Conservation (phyloP, 148 eudicot genomes). For the Agrostemma githago region DNA sequence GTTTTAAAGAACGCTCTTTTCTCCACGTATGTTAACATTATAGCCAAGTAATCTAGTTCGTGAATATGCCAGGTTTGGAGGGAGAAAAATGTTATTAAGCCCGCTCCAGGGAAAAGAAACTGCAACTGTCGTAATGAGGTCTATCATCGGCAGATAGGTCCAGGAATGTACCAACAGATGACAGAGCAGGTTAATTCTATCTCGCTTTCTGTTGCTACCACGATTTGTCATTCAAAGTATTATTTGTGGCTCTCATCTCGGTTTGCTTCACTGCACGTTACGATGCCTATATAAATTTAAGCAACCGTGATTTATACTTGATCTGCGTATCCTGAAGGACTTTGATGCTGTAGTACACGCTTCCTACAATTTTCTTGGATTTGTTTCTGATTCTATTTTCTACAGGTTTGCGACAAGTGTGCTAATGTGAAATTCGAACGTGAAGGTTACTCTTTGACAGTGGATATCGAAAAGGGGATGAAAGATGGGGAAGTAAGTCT, state of each 20-base stretch:
- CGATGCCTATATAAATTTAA: not conserved
- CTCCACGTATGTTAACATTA: not conserved
- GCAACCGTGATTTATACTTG: not conserved
- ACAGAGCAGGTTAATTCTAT: slow-evolving; percentile 70
- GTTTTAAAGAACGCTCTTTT: not conserved
- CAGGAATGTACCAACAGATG: slow-evolving; percentile 99
- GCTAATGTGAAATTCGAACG: slow-evolving; percentile 85
- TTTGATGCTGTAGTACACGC: slow-evolving; percentile 4
- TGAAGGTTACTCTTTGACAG: slow-evolving; percentile 83
- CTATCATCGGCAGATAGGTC: slow-evolving; percentile 95
- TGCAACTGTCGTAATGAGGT: slow-evolving; percentile 98
- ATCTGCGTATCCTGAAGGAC: not conserved
- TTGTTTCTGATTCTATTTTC: not conserved
- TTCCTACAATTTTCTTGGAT: not conserved
- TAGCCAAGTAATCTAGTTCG: slow-evolving; percentile 12
- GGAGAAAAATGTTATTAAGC: slow-evolving; percentile 17
- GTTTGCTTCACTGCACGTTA: not conserved
- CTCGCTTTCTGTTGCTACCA: slow-evolving; percentile 6
- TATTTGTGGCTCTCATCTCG: not conserved
- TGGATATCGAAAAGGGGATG: slow-evolving; percentile 99
- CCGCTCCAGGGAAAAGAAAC: slow-evolving; percentile 19
- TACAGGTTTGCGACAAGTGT: slow-evolving; percentile 91
- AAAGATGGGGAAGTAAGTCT: slow-evolving; percentile 90
- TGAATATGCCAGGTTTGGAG: slow-evolving; percentile 60
- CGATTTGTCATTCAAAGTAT: not conserved